Base-by-base conservation (phyloP, 2,329 filamentous ascomycete species). In the Colletotrichum salicis region DNA sequence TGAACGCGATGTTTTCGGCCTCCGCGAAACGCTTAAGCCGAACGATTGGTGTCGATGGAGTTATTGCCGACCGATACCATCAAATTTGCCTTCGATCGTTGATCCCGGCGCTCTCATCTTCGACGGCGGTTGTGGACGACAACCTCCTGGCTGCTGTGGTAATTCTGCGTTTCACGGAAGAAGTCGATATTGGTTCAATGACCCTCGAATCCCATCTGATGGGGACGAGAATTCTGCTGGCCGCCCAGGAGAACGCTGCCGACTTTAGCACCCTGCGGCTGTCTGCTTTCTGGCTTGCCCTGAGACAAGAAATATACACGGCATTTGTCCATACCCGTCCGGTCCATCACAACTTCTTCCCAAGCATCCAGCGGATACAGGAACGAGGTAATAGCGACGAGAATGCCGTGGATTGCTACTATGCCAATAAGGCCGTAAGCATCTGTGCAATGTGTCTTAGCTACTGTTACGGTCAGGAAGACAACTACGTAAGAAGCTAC, bases 301-400 rank as follows among this genome's bases (percentile, higher is more conserved):
- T 79, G 2, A 73, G 74, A 8, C 78, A 78, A 55, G 78, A 79
- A 54, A 78, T 79, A 35, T 76, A 79, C 51, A 78, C 78, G 77
- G 76, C 78, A 4, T 78, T 79, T 22, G 75, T 77, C 29, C 78
- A 79, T n/a, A 73, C 74, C 1, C 77, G 78, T 1, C 75, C 77
- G 0, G 78, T 79, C 1, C 75, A 79, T 22, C 73, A 76, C 10
- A 79, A 77, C 59, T 75, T 73, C 24, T 76, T 78, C 5, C 74
- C 71, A 0, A 65, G 61, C 31, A 63, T 72, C 31, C 70, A 72
- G 1, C 69, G 76, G 6, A 69, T 75, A 1, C 76, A 77, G 19
- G 77, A 78, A 1, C 74, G 74, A 0, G 77, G 76, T 19, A 48
- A 65, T 6, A 35, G 31, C 19, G 67, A 70, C 33, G 67, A 65